phyloP scores from a whole-genome alignment of 441 rosid genomes.

The Gossypium davidsonii region DNA sequence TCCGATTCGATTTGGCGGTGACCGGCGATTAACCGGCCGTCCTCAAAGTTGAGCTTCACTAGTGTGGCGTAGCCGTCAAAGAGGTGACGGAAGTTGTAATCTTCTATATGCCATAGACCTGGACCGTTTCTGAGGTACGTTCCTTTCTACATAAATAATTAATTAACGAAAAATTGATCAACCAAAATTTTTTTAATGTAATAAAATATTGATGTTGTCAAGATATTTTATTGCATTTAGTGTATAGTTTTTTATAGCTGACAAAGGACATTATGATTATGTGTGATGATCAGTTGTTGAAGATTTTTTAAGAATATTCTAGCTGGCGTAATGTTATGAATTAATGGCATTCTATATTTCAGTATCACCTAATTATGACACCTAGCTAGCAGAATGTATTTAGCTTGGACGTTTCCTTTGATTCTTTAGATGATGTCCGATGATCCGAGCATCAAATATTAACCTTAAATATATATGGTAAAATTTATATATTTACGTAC shows the following conservation, averaged over 20 bases:
- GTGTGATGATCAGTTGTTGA: neutral
- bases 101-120: slow-evolving; percentile 76
- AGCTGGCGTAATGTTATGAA: neutral
- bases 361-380: no score
- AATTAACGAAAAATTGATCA: neutral
- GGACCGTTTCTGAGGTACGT: slow-evolving; percentile 93
- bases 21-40: slow-evolving; percentile 55
- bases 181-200: neutral
- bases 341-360: no score
- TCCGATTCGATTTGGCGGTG: slow-evolving; percentile 83
- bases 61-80: slow-evolving; percentile 89
- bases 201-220: neutral
- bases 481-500: slow-evolving; percentile 31
- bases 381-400: no score
- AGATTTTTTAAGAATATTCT: neutral
- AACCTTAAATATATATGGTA: neutral
- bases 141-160: slow-evolving; percentile 56
- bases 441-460: no score
- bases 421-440: no score
- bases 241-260: neutral
- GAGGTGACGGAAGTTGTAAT: slow-evolving; percentile 88
- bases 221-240: neutral
- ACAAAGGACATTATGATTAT: neutral
- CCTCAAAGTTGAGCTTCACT: slow-evolving; percentile 60
- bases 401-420: no score